Base-by-base conservation (phyloP, 371 early-diverging fungal genomes). In the Mortierella sp. region DNA sequence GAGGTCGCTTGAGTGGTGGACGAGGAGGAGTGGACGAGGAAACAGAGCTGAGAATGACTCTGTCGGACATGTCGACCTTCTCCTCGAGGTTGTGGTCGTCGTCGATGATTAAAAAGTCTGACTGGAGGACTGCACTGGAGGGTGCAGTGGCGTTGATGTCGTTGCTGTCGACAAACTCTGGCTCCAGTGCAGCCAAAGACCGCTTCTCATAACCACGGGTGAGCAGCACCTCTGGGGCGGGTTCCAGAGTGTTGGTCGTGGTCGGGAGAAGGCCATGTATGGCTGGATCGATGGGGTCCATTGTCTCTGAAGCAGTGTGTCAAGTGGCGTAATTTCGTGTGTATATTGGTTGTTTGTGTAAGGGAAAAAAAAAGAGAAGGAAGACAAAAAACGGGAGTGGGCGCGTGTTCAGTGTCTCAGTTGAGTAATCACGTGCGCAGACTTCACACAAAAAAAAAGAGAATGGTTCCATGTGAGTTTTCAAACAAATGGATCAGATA, bases 101-200 rank as follows among this genome's bases (percentile, higher is more conserved):
- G 28, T 67, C 71, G 56, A 72, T 78, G 43, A 61, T 42, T n/a
- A 68, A 41, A 41, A 55, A 48, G 56, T 60, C 64, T 4, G 68
- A 58, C 26, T 63, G 64, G 14, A 71, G 64, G 23, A 70, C 59
- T 14, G 65, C 65, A 44, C 67, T 66, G 17, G 56, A 52, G 4
- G 75, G 78, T 4, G 72, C 79, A 52, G 56, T 49, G 14, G 47
- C 79, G 55, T 72, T 66, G 50, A 58, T 54, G 31, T 70, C 71
- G 47, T 70, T 68, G 54, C 26, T 64, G 47, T 79, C 79, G 26
- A 62, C 63, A 32, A 65, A 65, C 24, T 70, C 79, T 26, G 70
- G 12, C 43, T 57, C 78, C 4, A 57, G 42, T 3, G 67, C 68
- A 9, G 72, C 66, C n/a, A 59, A 49, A 49, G 67, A 63, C 4